Conservation (phyloP, 345 rosid genomes). For the Psidium guajava region DNA sequence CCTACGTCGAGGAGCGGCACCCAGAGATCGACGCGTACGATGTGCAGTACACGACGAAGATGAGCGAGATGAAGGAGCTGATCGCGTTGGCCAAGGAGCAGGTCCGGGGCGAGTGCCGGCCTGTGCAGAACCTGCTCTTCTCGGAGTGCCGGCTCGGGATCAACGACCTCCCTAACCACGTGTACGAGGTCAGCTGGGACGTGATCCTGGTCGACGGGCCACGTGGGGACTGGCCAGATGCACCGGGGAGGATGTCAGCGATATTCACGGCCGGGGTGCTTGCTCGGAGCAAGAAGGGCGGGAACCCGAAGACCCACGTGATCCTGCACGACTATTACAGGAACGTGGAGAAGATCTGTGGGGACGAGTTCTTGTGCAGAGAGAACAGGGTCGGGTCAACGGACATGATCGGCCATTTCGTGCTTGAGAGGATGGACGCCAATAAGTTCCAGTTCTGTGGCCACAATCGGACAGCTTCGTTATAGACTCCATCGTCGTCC, state of each 20-base stretch:
- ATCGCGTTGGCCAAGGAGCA: constrained; percentile 46
- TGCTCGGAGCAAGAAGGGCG: constrained; percentile 72
- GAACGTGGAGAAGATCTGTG: constrained; percentile 58
- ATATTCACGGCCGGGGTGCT: constrained; percentile 94
- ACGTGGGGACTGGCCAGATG: constrained; percentile 59
- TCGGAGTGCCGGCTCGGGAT: constrained; percentile 79
- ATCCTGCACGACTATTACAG: constrained; percentile 86
- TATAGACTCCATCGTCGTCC: neutral
- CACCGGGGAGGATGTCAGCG: constrained; percentile 81
- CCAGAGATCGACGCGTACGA: constrained; percentile 91
- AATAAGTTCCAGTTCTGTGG: constrained; percentile 45
- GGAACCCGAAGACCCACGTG: constrained; percentile 65
- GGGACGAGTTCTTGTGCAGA: constrained; percentile 81
- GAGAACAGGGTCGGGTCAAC: constrained; percentile 64
- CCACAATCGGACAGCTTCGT: neutral
- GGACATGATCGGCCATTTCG: constrained; percentile 73
- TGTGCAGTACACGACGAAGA: constrained; percentile 86
- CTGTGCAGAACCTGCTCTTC: constrained; percentile 83
- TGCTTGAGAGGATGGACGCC: constrained; percentile 69
- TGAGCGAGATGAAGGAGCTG: constrained; percentile 46
- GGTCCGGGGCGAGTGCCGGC: constrained; percentile 63
- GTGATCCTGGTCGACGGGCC: constrained; percentile 94
- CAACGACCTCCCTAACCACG: constrained; percentile 88
- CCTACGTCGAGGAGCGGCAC: constrained; percentile 76
- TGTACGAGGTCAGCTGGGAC: constrained; percentile 94